Evolutionary conservation across 106 monocot species (phyloP).

Genomic region (Amphibolis antarctica): DNA sequence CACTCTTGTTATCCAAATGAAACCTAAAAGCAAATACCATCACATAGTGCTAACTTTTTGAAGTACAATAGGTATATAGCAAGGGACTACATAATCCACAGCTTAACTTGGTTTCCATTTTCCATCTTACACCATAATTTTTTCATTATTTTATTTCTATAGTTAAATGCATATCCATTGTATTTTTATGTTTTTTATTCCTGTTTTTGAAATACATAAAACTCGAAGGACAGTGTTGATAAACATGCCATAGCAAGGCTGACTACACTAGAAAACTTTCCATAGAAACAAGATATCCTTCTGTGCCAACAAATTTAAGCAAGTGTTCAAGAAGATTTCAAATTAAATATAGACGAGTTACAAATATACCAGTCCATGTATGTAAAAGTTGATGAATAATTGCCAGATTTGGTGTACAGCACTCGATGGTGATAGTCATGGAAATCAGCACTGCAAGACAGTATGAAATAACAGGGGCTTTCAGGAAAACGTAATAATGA

Average conservation of each 20-base stretch:
- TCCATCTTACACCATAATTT: too few species aligned
- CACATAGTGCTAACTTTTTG: background rate
- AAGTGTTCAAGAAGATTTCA: background rate
- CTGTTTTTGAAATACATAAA: too few species aligned
- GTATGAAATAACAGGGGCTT: background rate
- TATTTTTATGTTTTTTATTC: too few species aligned
- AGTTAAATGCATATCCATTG: too few species aligned
- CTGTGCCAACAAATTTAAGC: background rate
- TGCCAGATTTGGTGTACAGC: constrained; percentile 77
- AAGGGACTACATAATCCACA: too few species aligned
- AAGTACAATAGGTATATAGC: background rate
- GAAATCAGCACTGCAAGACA: constrained; percentile 41
- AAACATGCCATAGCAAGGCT: background rate
- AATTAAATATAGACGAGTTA: background rate
- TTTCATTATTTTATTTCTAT: too few species aligned
- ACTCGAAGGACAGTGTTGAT: too few species aligned
- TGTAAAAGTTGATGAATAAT: constrained; percentile 60
- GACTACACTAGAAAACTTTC: background rate
- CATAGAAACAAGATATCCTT: background rate
- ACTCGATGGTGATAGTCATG: constrained; percentile 90
- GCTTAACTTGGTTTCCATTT: too few species aligned
- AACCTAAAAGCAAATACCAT: background rate
- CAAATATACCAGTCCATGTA: constrained; percentile 66
- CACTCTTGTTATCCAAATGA: too few species aligned
- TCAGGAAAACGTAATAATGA: background rate